phyloP scores from a whole-genome alignment of 805 yeast genomes.

The Myxozyma vanderwaltii region DNA sequence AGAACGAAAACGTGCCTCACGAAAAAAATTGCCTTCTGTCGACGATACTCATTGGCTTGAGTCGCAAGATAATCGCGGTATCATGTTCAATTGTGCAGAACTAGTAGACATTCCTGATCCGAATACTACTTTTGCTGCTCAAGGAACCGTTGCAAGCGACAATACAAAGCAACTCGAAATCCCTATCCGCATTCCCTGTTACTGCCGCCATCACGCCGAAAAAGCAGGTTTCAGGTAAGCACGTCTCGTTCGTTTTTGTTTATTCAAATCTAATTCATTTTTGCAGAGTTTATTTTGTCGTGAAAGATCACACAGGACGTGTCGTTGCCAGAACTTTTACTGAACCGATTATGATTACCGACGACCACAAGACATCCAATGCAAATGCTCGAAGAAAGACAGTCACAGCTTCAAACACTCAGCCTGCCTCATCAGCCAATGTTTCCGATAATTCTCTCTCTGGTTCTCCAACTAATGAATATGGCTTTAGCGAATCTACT shows the following conservation, averaged over 20 bases:
- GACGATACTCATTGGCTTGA: constrained; percentile 83
- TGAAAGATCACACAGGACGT: constrained; percentile 61
- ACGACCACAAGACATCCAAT: constrained; percentile 70
- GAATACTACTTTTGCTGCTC: constrained; percentile 10
- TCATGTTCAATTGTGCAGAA: constrained; percentile 90
- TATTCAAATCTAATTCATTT: neutral
- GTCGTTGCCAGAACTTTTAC: constrained; percentile 74
- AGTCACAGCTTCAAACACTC: neutral
- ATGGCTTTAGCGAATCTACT: constrained; percentile 19
- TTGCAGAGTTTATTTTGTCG: constrained; percentile 44
- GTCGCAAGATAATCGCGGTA: constrained; percentile 72
- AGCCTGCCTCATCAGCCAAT: constrained; percentile 20
- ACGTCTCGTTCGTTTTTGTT: neutral
- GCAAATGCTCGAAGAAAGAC: constrained; percentile 26
- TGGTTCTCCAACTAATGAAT: constrained; percentile 27
- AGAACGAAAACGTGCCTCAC: constrained; percentile 89
- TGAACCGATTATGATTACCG: constrained; percentile 85
- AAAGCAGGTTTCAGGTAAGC: constrained; percentile 73
- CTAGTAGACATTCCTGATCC: constrained; percentile 60
- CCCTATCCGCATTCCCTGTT: constrained; percentile 83
- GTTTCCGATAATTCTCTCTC: constrained; percentile 24
- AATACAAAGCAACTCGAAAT: constrained; percentile 48
- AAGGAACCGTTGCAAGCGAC: constrained; percentile 15
- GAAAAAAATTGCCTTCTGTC: constrained; percentile 78
- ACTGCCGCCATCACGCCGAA: constrained; percentile 93